Base-by-base conservation (phyloP, 2,329 filamentous ascomycete genomes). In the Capronia americana region DNA sequence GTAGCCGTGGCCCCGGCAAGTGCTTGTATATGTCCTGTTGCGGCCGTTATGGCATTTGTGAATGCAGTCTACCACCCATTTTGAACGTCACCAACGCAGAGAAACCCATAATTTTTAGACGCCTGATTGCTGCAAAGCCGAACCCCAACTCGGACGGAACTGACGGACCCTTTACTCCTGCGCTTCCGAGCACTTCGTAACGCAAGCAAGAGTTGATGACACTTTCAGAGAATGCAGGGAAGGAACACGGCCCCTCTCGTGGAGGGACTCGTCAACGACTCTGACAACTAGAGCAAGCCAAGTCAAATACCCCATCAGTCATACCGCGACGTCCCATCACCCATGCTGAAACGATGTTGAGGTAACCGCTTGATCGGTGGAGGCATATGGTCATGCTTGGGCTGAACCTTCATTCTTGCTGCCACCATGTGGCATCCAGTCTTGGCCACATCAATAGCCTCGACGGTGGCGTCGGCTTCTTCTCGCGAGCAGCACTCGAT, bases 401-500 rank as follows among this genome's bases (percentile, higher is more conserved):
- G 74, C 54, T 74, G 72, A 38, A 76, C 68, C 41, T 72, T 69
- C 72, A 74, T 73, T 57, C 70, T 72, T 59, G 68, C 66, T 23
- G 70, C 70, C 8, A 72, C 60, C 44, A 69, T 71, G 48, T 69
- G 69, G 56, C 72, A 72, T 3, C 69, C 70, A 10, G 71, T 74
- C 61, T 71, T 70, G 3, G 73, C 66, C 24, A 70, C 75, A 67
- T 76, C 75, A 32, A 77, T 70, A 1, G 61, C 53, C 17, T 58
- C 63, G 26, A 63, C 59, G 11, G 66, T 91, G 88, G 24, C 4
- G 12, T 55, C 28, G 28, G 67, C 82, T 85, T 72, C 61, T 38
- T 93, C 91, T 4, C 88, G 79, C 72, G 92, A 89, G 76, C 92
- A 96, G 79, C 92, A 95, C 72, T 93, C 90, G 48, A 93, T 86